These are phyloP conservation scores for Bathelium albidoporum DNA, from an alignment of 495 filamentous ascomycete genomes.

Conservation along the genomic window DNA sequence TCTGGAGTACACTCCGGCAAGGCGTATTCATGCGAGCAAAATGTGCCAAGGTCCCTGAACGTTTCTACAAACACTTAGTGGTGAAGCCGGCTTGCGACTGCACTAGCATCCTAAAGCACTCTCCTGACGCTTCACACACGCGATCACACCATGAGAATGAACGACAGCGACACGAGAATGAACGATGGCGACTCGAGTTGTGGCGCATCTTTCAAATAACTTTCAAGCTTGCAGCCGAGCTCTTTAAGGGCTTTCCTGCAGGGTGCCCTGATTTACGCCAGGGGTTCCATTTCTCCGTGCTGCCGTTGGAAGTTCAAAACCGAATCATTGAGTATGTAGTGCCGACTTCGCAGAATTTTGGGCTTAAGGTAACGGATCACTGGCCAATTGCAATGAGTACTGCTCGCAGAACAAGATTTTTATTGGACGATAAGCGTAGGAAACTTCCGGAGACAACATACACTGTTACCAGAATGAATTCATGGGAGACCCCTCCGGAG, in stretches of 20 bases:
- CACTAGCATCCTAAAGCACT: no score
- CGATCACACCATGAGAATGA: background rate
- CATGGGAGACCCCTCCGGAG: background rate
- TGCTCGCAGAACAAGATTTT: background rate
- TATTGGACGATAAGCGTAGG: background rate
- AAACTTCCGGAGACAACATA: background rate
- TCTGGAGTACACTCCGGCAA: background rate
- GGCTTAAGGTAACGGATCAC: background rate
- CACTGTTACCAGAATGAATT: background rate
- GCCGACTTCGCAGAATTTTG: background rate
- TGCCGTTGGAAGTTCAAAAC: background rate
- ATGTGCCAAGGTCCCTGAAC: background rate
- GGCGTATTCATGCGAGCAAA: background rate
- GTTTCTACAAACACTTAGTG: background rate
- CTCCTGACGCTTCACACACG: no score
- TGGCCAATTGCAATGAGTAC: background rate
- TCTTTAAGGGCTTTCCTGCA: background rate
- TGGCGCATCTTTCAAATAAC: background rate
- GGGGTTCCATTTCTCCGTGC: background rate
- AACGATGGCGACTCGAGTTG: background rate
- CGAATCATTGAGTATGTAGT: background rate
- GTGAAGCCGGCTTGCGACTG: no score
- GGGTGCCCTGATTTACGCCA: background rate
- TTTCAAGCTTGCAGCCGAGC: background rate
- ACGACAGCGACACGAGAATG: background rate